These are phyloP conservation scores for Colletotrichum magnum DNA, from an alignment of 2,329 filamentous ascomycete species.

Conservation along the genomic window DNA sequence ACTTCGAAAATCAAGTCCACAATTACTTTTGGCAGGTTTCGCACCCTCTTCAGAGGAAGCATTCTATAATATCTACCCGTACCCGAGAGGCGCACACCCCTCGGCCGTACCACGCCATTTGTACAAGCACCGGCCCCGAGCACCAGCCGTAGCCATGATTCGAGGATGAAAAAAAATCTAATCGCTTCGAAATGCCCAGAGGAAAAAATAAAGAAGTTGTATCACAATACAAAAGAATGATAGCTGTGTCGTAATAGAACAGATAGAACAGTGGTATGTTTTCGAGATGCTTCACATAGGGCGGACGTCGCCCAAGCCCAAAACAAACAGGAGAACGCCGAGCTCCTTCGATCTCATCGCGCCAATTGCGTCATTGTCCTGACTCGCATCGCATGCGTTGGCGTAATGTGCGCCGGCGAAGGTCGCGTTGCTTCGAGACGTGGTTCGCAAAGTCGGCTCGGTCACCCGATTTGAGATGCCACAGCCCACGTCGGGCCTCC, in stretches of 20 bases:
- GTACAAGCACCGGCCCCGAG: constrained; percentile 20
- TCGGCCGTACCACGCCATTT: constrained; percentile 6
- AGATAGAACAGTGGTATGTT: constrained; percentile 29
- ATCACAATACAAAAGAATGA: constrained; percentile 5
- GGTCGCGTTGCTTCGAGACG: not conserved
- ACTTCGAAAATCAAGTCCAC: too few species aligned
- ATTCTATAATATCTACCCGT: not conserved
- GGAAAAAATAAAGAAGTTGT: not conserved
- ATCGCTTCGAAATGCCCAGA: constrained; percentile 24
- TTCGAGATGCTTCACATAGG: constrained; percentile 19
- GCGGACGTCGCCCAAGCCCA: not conserved
- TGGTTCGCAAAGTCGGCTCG: not conserved
- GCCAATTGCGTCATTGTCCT: constrained; percentile 1
- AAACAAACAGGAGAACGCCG: constrained; percentile 25
- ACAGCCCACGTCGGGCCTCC: not conserved
- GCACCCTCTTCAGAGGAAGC: too few species aligned
- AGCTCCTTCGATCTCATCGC: constrained; percentile 20
- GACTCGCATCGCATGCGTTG: constrained; percentile 1
- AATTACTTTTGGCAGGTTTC: too few species aligned
- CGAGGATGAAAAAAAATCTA: constrained; percentile 12
- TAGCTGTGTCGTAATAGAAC: constrained; percentile 22
- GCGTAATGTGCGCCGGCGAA: constrained; percentile 14
- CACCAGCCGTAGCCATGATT: not conserved
- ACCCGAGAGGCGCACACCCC: not conserved
- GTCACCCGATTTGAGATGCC: not conserved